Conservation (phyloP, 78 protist genomes). For the Dictyostelium firmibasis region DNA sequence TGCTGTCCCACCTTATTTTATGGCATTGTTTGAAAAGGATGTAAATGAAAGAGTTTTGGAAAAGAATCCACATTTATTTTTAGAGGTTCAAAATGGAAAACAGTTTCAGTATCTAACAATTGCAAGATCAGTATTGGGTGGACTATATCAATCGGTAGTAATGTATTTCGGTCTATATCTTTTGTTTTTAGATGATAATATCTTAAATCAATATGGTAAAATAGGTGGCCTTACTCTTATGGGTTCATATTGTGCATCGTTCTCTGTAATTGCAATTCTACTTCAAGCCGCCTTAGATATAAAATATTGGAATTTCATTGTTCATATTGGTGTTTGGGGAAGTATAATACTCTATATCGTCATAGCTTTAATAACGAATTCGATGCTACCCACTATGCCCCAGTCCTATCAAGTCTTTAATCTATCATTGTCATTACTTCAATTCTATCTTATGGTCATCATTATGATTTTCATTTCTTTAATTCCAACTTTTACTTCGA, state of each 20-base stretch:
- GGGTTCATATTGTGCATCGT: conserved; percentile 9
- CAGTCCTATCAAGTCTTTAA: background rate
- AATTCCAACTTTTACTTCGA: conserved; percentile 6
- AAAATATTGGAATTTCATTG: conserved; percentile 1
- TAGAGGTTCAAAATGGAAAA: conserved; percentile 27
- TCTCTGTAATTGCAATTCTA: background rate
- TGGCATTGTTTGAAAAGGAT: conserved; percentile 66
- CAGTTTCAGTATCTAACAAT: conserved; percentile 24
- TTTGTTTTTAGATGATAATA: background rate
- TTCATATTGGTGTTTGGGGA: background rate
- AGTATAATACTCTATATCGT: background rate
- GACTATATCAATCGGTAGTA: conserved; percentile 59
- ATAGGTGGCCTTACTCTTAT: conserved; percentile 4
- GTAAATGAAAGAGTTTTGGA: conserved; percentile 17
- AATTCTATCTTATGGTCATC: conserved; percentile 11
- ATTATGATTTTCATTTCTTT: conserved; percentile 28
- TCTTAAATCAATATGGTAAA: conserved; percentile 14
- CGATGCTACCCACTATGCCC: background rate
- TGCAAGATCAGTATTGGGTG: background rate
- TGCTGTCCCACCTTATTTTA: conserved; percentile 75
- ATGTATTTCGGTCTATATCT: conserved; percentile 9
- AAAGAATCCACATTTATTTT: conserved; percentile 33
- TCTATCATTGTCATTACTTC: background rate
- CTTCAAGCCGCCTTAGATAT: conserved; percentile 18
- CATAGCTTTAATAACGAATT: background rate